Base-by-base conservation (phyloP, 306 rosid species). In the Adenanthera pavonina region DNA sequence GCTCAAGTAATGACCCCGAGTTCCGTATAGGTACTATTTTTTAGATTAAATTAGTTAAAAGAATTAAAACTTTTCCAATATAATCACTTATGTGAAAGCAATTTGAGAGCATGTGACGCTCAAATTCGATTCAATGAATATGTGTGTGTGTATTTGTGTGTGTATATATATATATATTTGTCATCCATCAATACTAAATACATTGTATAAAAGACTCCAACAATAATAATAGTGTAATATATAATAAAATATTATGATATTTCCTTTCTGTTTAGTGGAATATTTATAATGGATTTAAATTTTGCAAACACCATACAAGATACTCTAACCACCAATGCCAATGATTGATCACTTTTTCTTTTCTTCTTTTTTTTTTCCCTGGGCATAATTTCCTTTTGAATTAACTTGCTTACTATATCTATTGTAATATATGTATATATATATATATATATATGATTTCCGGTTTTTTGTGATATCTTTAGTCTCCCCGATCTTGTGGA, bases 11-110 rank as follows among this genome's bases (percentile, higher is more conserved):
- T 77, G 60, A 69, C 0, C 16, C 62, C 59, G 52, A 5, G 46
- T 56, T 78, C 75, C 81, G 86, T 85, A 80, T 86, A 64, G 10
- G 46, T 25, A 16, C 51, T 57, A 6, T 44, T 72, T 69, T 35
- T 36, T 47, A 49, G 36, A 8, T 35, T 51, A 67, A 5, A 67
- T 12, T 8, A n/a, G 33, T 41, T 41, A 67, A 69, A 43, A 19
- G 36, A 43, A 12, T 44, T 44, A 5, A 69, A 2, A 40, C 40
- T 25, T 69, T 20, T 43, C 9, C 53, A 5, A 13, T 52, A 19
- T 38, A 3, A 4, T 19, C 34, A 65, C 65, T 38, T 8, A 65
- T 8, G 20, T 16, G 35, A 73, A 16, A 36, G 38, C 52, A 36
- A 46, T 83, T 56, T 54, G n/a, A 67, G 49, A 51, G 43, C 43